phyloP scores from a whole-genome alignment of 2,329 filamentous ascomycete species.

The Ophiostoma montium region DNA sequence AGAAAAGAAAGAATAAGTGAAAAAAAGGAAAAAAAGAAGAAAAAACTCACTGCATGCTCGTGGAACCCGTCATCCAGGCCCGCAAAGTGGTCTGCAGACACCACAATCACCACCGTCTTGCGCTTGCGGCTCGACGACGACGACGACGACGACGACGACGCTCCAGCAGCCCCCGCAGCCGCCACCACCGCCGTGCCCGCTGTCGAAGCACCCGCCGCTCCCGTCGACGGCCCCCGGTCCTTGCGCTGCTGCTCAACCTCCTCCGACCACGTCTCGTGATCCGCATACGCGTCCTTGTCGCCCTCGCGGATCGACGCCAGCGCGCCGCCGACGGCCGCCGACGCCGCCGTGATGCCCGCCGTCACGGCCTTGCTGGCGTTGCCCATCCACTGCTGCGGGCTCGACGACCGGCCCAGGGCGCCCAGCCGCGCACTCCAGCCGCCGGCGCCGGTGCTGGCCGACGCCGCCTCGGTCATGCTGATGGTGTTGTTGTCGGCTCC shows the following conservation, averaged over 20 bases:
- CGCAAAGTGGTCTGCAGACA: conserved; percentile 59
- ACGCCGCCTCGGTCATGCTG: conserved; percentile 4
- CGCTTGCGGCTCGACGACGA: conserved; percentile 27
- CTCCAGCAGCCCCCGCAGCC: neutral
- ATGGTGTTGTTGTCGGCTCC: conserved; percentile 15
- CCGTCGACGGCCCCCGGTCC: conserved; percentile 11
- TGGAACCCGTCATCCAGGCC: conserved; percentile 47
- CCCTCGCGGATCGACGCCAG: conserved; percentile 75
- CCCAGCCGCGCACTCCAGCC: conserved; percentile 68
- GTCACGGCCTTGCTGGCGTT: conserved; percentile 68
- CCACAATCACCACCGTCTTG: conserved; percentile 76
- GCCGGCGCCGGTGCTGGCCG: conserved; percentile 27
- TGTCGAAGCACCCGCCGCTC: neutral
- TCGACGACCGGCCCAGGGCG: conserved; percentile 67
- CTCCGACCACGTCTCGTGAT: conserved; percentile 86
- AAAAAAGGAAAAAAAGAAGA: neutral
- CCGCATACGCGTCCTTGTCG: conserved; percentile 63
- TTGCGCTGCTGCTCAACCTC: conserved; percentile 63
- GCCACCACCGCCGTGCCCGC: no score
- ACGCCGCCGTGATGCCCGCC: conserved; percentile 69
- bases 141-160: neutral
- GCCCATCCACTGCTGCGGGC: conserved; percentile 78
- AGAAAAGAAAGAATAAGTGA: neutral
- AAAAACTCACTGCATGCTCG: conserved; percentile 63
- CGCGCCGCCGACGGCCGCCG: conserved; percentile 68